Conservation (phyloP, 1,139 yeast genomes). For the Taiozyma onychis region DNA sequence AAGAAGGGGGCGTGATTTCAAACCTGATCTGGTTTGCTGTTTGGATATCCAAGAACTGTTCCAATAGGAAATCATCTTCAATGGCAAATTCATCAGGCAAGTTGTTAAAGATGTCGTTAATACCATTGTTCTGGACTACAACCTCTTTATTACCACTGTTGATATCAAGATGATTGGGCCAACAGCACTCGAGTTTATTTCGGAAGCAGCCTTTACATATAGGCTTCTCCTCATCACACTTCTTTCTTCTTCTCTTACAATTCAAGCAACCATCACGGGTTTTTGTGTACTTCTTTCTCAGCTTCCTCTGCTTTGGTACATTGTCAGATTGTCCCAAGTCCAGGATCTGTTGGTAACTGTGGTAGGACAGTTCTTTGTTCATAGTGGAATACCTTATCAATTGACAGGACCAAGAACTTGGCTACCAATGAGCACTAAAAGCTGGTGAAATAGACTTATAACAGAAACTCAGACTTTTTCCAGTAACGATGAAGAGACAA, state of each 20-base stretch:
- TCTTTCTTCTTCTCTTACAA: constrained; percentile 42
- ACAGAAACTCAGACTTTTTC: too few species aligned
- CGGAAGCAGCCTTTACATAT: constrained; percentile 25
- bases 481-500: too few species aligned
- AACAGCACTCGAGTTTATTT: constrained; percentile 11
- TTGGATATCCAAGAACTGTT: constrained; percentile 17
- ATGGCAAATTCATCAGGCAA: background rate
- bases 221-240: constrained; percentile 41
- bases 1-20: constrained; percentile 1
- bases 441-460: too few species aligned
- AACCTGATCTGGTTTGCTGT: constrained; percentile 2
- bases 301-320: constrained; percentile 11
- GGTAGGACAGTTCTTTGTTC: constrained; percentile 8
- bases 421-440: background rate
- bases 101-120: background rate
- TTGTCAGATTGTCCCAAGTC: constrained; percentile 7
- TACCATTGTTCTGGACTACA: background rate
- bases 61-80: constrained; percentile 13
- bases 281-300: constrained; percentile 20
- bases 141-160: background rate
- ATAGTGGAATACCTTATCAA: background rate
- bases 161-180: constrained; percentile 16
- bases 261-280: constrained; percentile 39
- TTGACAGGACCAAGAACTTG: background rate
- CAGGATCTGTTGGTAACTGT: constrained; percentile 19